Base-by-base conservation (phyloP, 371 early-diverging fungal genomes). In the Mucor sp. region DNA sequence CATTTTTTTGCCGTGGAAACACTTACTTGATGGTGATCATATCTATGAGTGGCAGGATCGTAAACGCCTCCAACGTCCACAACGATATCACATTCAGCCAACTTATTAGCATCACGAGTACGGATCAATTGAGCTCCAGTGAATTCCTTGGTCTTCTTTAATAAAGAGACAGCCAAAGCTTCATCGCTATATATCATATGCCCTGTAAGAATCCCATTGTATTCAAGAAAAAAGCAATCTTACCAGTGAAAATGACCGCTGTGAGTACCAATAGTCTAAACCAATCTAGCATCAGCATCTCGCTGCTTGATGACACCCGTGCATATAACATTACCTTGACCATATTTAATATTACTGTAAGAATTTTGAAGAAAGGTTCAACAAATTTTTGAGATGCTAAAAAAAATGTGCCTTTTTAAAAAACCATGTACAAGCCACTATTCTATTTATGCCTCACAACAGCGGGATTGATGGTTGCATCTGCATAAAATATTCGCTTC, bases 41-140 rank as follows among this genome's bases (percentile, higher is more conserved):
- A 99, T 55, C 94, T 86, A 62, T 88, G 79, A 30, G 74, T 79
- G 33, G 77, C 79, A 50, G 93, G 95, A 79, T 94, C 93, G 79
- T 97, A 99, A 23, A 91, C 94, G 56, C 95, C 96, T 50, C 99
- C 99, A 6, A 99, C 99, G 76, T 99, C 99, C 15, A 98, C 97
- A 23, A 99, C 94, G 64, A 97, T 88, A 70, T 95, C 95, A 65
- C 94, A 96, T 23, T 85, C 85, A 14, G 82, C 89, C 55, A 98
- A 81, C 35, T 91, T 85, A 9, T 80, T 85, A 2, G 92, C 80
- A 71, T 99, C 99, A 71, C 99, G 93, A 28, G 96, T 93, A 60
- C 99, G 91, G 37, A 95, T 82, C 30, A 98, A 78, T 28, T 80
- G 86, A 61, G 94, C 89, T 32, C 84, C 89, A 61, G 76, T 79